Evolutionary conservation across 1,139 yeast genomes (phyloP).

Genomic region (Kodamaea alishanica): DNA sequence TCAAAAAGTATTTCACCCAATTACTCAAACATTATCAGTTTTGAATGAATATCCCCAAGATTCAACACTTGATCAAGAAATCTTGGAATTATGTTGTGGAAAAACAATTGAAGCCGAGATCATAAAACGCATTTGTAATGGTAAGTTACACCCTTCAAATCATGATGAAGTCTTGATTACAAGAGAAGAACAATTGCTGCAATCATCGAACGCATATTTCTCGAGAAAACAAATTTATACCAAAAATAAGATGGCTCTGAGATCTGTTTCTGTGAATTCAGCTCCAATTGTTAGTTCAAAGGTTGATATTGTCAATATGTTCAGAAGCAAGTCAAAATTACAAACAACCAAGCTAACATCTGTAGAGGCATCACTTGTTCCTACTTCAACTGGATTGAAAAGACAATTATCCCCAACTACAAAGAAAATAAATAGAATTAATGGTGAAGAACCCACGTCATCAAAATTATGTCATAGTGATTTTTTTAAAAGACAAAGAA

Average conservation of each 20-base stretch:
- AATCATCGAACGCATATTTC: no score
- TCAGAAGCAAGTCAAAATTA: no score
- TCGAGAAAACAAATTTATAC: background rate
- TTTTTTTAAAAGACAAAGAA: slow-evolving; percentile 16
- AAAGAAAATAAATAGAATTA: slow-evolving; percentile 21
- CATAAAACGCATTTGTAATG: slow-evolving; percentile 59
- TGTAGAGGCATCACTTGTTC: slow-evolving; percentile 1
- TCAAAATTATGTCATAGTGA: slow-evolving; percentile 15
- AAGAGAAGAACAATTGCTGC: slow-evolving; percentile 38
- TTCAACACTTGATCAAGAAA: slow-evolving; percentile 27
- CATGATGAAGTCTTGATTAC: slow-evolving; percentile 41
- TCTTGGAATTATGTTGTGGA: slow-evolving; percentile 64
- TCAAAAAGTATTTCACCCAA: slow-evolving; percentile 83
- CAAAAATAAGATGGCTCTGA: slow-evolving; percentile 1
- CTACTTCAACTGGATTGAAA: slow-evolving; percentile 4
- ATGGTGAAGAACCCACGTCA: slow-evolving; percentile 6
- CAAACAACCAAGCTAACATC: background rate
- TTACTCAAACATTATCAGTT: slow-evolving; percentile 43
- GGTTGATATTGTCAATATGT: no score
- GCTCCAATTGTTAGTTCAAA: no score
- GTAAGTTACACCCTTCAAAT: slow-evolving; percentile 63
- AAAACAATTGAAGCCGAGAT: slow-evolving; percentile 40
- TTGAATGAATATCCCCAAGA: slow-evolving; percentile 54
- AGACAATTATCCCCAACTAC: slow-evolving; percentile 25
- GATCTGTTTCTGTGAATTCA: slow-evolving; percentile 1